Percentiles rank a stretch among this genome's conserved stretches.
Conservation (phyloP, 2,329 filamentous ascomycete species). For the Fusarium protoensiforme region DNA sequence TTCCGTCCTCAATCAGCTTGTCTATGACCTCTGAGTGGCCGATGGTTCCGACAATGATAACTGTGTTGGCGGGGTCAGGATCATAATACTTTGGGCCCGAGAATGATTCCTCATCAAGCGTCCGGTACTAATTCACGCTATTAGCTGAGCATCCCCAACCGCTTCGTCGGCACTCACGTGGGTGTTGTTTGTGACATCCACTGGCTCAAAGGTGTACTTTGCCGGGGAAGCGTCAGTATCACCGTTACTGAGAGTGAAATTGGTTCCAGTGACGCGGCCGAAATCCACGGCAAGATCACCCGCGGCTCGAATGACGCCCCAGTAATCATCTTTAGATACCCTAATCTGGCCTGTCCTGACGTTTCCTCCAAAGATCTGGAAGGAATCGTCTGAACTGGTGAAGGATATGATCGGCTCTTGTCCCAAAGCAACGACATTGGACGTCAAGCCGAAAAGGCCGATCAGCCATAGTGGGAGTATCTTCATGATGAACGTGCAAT, state of each 20-base stretch:
- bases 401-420: constrained; percentile 28
- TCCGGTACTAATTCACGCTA: constrained; percentile 18
- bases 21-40: constrained; percentile 73
- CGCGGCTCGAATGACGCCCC: constrained; percentile 75
- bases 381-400: constrained; percentile 12
- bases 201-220: constrained; percentile 55
- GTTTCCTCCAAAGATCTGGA: constrained; percentile 14
- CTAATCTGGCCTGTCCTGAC: constrained; percentile 58
- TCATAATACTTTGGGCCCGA: constrained; percentile 56
- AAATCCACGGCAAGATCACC: constrained; percentile 76
- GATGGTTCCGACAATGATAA: constrained; percentile 76
- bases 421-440: constrained; percentile 5
- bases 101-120: constrained; percentile 33
- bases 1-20: constrained; percentile 62
- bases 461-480: neutral
- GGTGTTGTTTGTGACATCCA: constrained; percentile 60
- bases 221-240: constrained; percentile 49
- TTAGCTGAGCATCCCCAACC: neutral
- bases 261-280: constrained; percentile 74
- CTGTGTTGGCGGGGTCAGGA: constrained; percentile 57
- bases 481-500: neutral
- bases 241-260: constrained; percentile 68
- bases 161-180: constrained; percentile 47
- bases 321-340: constrained; percentile 70
- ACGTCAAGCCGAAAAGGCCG: neutral